Conservation (phyloP, 257 asterid genomes). For the Fraxinus pennsylvanica region DNA sequence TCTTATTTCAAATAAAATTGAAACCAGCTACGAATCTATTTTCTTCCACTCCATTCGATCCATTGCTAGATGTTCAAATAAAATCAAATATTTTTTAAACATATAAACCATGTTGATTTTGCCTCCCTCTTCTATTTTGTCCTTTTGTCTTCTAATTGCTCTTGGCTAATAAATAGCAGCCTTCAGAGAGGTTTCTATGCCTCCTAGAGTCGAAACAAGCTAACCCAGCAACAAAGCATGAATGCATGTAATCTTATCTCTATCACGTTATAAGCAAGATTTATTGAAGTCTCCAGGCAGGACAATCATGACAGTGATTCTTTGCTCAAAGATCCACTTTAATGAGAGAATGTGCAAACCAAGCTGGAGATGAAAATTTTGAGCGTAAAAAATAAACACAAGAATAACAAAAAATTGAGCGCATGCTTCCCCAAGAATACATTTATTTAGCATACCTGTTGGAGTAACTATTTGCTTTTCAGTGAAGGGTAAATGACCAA, state of each 20-base stretch:
- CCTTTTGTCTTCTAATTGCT: not conserved
- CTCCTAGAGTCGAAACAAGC: not conserved
- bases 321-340: not conserved
- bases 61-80: not conserved
- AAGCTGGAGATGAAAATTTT: constrained; percentile 2
- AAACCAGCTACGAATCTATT: too few species aligned
- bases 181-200: not conserved
- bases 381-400: constrained; percentile 7
- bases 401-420: not conserved
- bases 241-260: not conserved
- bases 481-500: constrained; percentile 94
- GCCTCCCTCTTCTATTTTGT: not conserved
- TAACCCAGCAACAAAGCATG: not conserved
- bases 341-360: constrained; percentile 10
- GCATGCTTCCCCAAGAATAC: constrained; percentile 12
- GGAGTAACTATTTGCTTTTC: constrained; percentile 97
- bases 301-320: not conserved
- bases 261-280: not conserved
- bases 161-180: not conserved
- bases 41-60: too few species aligned
- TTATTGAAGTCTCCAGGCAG: not conserved
- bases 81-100: too few species aligned
- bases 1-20: too few species aligned
- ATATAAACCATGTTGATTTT: not conserved
- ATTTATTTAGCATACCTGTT: constrained; percentile 58